These are phyloP conservation scores for Eucalyptus sideroxylon DNA, from an alignment of 345 rosid genomes.

Conservation along the genomic window DNA sequence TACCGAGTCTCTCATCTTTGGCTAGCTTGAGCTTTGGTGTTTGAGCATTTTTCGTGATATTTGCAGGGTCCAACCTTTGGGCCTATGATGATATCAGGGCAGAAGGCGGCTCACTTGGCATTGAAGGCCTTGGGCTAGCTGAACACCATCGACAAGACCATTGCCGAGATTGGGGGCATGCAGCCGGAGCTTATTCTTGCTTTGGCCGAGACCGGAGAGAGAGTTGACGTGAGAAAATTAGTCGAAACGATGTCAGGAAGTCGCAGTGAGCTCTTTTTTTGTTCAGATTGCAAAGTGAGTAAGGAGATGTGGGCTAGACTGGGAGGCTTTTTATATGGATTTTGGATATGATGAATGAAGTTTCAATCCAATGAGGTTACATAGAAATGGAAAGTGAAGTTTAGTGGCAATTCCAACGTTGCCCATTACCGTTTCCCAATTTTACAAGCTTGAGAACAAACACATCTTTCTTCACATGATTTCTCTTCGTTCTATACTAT, in stretches of 20 bases:
- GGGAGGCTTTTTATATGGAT: neutral
- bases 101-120: no score
- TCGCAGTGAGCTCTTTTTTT: neutral
- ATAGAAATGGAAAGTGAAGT: neutral
- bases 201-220: conserved; percentile 34
- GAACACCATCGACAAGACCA: conserved; percentile 9
- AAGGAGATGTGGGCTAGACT: neutral
- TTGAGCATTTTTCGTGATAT: no score
- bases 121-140: no score
- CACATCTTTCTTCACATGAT: neutral
- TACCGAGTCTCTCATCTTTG: no score
- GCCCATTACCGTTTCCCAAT: neutral
- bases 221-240: conserved; percentile 27
- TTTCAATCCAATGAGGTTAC: neutral
- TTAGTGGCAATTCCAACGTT: neutral
- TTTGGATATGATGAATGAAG: neutral
- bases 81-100: no score
- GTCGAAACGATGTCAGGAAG: neutral
- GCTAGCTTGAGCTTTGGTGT: no score
- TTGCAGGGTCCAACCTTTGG: no score
- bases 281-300: neutral
- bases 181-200: conserved; percentile 57
- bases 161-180: neutral
- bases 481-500: neutral
- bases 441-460: neutral